A percentile compares a stretch with the other conserved stretches of the same genome.
phyloP scores from a whole-genome alignment of 2,329 filamentous ascomycete species.

The Pseudogymnoascus sp. region DNA sequence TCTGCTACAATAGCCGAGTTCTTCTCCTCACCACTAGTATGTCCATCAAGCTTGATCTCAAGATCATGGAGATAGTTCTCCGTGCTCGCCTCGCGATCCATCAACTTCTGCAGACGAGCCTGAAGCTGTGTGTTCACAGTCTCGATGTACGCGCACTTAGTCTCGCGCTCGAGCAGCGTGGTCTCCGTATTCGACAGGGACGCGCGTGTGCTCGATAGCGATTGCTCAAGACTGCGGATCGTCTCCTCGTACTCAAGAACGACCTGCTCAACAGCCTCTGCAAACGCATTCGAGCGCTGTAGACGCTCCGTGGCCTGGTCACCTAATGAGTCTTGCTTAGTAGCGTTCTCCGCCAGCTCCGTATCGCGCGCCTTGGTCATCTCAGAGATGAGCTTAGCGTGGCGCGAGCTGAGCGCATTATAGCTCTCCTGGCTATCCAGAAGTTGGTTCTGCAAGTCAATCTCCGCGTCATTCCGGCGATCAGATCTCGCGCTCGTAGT shows the following conservation, averaged over 20 bases:
- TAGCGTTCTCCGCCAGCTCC: constrained; percentile 52
- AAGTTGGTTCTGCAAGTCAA: constrained; percentile 87
- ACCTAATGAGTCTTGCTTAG: constrained; percentile 55
- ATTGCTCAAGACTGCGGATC: constrained; percentile 87
- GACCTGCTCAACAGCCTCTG: constrained; percentile 90
- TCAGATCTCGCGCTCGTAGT: constrained; percentile 65
- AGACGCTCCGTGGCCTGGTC: constrained; percentile 80
- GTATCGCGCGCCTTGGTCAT: constrained; percentile 78
- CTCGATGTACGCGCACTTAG: constrained; percentile 85
- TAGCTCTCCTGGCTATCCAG: constrained; percentile 94
- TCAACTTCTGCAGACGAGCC: constrained; percentile 79
- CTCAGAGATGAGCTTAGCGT: constrained; percentile 92
- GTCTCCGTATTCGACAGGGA: constrained; percentile 82
- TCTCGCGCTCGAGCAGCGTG: constrained; percentile 82
- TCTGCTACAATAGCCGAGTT: constrained; percentile 79
- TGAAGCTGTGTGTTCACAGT: constrained; percentile 88
- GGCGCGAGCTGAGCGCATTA: constrained; percentile 78
- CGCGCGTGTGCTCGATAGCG: constrained; percentile 77
- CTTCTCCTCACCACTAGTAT: constrained; percentile 87
- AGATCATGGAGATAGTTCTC: constrained; percentile 90
- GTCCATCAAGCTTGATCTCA: constrained; percentile 82
- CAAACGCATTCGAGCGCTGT: constrained; percentile 92
- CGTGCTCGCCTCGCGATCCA: constrained; percentile 85
- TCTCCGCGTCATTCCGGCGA: constrained; percentile 74
- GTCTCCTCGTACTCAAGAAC: constrained; percentile 98